Conservation (phyloP, 164 flowering plant species). For the Liquidambar formosana region DNA sequence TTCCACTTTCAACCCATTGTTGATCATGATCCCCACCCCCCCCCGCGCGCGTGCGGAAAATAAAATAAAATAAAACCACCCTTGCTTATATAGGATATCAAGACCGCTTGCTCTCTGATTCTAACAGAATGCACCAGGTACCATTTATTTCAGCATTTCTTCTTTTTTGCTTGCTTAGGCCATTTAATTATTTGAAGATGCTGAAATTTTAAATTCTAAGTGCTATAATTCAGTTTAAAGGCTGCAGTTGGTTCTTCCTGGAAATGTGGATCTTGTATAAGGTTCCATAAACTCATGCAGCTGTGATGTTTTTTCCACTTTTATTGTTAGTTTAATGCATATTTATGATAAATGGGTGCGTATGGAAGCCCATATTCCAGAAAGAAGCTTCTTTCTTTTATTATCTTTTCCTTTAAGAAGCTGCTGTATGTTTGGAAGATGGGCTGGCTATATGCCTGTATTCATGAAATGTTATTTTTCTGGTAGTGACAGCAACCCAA, state of each 20-base stretch:
- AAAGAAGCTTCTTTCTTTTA: too few relatives aligned
- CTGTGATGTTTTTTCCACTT: too few relatives aligned
- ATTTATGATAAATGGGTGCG: too few relatives aligned
- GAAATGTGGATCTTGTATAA: not conserved
- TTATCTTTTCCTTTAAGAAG: too few relatives aligned
- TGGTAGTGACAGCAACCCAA: not conserved
- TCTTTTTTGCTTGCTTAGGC: not conserved
- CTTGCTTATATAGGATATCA: slow-evolving; percentile 61
- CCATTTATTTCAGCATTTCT: slow-evolving; percentile 1
- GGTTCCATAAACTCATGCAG: not conserved
- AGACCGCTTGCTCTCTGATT: slow-evolving; percentile 84
- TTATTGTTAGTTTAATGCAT: not conserved
- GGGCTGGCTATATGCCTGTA: not conserved
- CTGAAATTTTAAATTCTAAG: not conserved
- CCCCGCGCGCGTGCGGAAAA: too few relatives aligned
- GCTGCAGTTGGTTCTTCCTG: not conserved
- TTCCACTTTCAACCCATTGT: not conserved
- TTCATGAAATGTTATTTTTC: not conserved
- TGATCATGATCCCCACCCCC: slow-evolving; percentile 9
- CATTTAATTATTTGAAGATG: not conserved
- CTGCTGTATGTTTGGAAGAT: not conserved
- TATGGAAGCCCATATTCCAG: not conserved
- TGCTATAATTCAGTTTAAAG: not conserved
- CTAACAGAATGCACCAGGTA: slow-evolving; percentile 95
- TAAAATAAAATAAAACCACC: too few relatives aligned